These are phyloP conservation scores for Flammula alnicola DNA, from an alignment of 1,284 basidiomycete genomes.

Conservation along the genomic window DNA sequence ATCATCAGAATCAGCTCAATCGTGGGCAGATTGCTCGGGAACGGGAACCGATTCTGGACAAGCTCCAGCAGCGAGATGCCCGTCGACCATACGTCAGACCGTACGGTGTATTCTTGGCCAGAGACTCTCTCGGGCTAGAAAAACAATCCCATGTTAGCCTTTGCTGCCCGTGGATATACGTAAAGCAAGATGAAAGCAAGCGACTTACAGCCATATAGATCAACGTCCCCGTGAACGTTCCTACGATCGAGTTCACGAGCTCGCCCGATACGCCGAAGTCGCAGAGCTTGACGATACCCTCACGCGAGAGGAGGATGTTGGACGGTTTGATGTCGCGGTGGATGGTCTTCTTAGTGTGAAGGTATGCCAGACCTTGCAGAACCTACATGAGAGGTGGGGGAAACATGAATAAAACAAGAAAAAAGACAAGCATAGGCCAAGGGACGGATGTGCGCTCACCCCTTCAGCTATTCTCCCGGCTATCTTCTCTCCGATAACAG, in stretches of 20 bases:
- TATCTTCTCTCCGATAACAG: slow-evolving; percentile 88
- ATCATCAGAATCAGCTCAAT: slow-evolving; percentile 95
- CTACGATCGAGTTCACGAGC: slow-evolving; percentile 87
- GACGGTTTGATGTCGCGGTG: slow-evolving; percentile 98
- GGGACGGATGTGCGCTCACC: slow-evolving; percentile 48
- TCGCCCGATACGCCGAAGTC: slow-evolving; percentile 98
- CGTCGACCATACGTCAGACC: slow-evolving; percentile 97
- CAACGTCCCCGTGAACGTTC: slow-evolving; percentile 95
- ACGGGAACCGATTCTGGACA: slow-evolving; percentile 93
- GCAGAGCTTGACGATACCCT: slow-evolving; percentile 89
- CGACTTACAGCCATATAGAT: slow-evolving; percentile 94
- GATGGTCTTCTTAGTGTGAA: slow-evolving; percentile 90
- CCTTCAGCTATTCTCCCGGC: slow-evolving; percentile 91
- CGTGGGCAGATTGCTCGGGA: slow-evolving; percentile 87
- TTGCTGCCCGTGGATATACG: no score
- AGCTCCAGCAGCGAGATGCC: slow-evolving; percentile 97
- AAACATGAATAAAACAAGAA: slow-evolving; percentile 1
- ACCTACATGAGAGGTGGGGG: slow-evolving; percentile 50
- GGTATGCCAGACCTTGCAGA: slow-evolving; percentile 89
- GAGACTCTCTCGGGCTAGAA: slow-evolving; percentile 89
- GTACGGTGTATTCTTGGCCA: slow-evolving; percentile 88
- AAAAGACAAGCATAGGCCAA: no score
- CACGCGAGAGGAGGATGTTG: slow-evolving; percentile 87
- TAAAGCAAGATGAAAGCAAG: not conserved
- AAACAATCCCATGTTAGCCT: slow-evolving; percentile 2